phyloP scores from a whole-genome alignment of 306 rosid genomes.

The Dicorynia guianensis region DNA sequence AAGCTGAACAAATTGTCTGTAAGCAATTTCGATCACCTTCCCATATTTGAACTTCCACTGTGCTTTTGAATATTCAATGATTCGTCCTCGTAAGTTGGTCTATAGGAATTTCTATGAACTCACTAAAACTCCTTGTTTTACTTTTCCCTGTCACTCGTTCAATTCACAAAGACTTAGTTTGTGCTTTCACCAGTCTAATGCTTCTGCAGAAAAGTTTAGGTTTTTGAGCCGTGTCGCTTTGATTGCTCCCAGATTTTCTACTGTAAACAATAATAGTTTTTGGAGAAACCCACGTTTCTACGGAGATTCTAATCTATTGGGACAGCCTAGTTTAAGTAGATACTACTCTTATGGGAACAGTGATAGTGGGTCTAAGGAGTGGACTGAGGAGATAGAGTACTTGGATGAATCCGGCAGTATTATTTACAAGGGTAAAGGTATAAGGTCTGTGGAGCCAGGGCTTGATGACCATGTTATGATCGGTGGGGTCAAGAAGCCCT shows the following conservation, averaged over 20 bases:
- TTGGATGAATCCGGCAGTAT: constrained; percentile 88
- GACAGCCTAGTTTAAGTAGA: constrained; percentile 38
- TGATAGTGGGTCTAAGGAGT: constrained; percentile 53
- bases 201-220: too few species aligned
- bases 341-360: constrained; percentile 52
- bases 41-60: too few species aligned
- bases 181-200: too few species aligned
- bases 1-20: too few species aligned
- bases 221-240: constrained; percentile 17
- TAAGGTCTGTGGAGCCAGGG: constrained; percentile 85
- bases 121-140: too few species aligned
- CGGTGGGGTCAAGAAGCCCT: constrained; percentile 77
- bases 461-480: constrained; percentile 92
- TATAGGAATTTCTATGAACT: too few species aligned
- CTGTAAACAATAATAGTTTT: constrained; percentile 11
- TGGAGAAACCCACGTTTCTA: constrained; percentile 39
- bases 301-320: constrained; percentile 29
- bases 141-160: too few species aligned
- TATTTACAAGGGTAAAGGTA: constrained; percentile 79
- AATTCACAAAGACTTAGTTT: too few species aligned
- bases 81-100: too few species aligned
- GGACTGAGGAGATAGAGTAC: constrained; percentile 92
- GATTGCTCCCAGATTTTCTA: constrained; percentile 18
- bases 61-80: too few species aligned
- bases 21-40: too few species aligned